phyloP scores from a whole-genome alignment of 2,329 filamentous ascomycete species.

The Fusarium kyushuense region DNA sequence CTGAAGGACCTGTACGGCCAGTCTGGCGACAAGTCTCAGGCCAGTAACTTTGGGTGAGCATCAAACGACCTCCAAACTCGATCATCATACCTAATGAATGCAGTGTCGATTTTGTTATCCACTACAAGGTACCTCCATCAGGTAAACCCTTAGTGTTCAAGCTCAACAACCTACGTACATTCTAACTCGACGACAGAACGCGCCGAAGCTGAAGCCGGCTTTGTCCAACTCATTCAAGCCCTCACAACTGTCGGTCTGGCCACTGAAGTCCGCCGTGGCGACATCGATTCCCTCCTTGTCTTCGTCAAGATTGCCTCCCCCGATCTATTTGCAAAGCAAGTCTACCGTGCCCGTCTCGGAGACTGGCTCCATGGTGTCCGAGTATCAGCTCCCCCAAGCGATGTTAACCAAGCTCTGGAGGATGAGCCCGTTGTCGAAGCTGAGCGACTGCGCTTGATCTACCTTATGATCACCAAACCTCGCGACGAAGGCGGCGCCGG shows the following conservation, averaged over 20 bases:
- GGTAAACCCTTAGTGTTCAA: slow-evolving; percentile 59
- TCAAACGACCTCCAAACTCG: not conserved
- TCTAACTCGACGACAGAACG: slow-evolving; percentile 64
- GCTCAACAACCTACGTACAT: not conserved
- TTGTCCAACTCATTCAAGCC: slow-evolving; percentile 80
- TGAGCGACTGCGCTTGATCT: slow-evolving; percentile 87
- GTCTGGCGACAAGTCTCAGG: slow-evolving; percentile 43
- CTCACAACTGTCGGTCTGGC: slow-evolving; percentile 84
- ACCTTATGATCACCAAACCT: slow-evolving; percentile 83
- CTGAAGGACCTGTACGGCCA: slow-evolving; percentile 51
- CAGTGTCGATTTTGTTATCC: slow-evolving; percentile 89
- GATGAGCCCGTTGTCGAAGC: slow-evolving; percentile 85
- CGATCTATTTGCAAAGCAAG: slow-evolving; percentile 79
- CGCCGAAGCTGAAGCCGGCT: slow-evolving; percentile 76
- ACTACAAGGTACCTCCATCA: slow-evolving; percentile 77
- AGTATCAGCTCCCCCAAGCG: slow-evolving; percentile 78
- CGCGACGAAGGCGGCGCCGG: slow-evolving; percentile 82
- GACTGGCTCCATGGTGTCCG: slow-evolving; percentile 95
- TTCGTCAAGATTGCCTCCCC: slow-evolving; percentile 85
- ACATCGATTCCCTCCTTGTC: slow-evolving; percentile 79
- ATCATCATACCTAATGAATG: slow-evolving; percentile 26
- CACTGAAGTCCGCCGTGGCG: slow-evolving; percentile 87
- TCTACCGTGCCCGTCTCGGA: slow-evolving; percentile 88
- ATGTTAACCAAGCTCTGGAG: slow-evolving; percentile 75
- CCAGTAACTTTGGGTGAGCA: slow-evolving; percentile 59